Percentiles rank a stretch among this genome's conserved stretches.
Evolutionary conservation across 2,329 filamentous ascomycete genomes (phyloP).

Genomic region (Myotisia sp.): DNA sequence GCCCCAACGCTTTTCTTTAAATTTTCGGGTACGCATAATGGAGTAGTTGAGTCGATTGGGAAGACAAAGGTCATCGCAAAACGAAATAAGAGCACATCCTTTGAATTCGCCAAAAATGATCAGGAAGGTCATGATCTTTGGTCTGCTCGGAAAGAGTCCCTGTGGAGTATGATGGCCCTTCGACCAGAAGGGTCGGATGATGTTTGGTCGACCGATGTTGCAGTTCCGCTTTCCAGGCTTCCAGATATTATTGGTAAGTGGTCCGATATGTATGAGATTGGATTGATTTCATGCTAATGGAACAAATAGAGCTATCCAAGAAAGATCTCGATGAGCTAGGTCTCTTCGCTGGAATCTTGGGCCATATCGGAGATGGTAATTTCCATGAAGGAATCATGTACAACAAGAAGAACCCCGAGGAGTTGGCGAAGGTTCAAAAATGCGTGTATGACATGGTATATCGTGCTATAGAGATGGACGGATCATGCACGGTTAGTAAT

Average conservation of each 20-base stretch:
- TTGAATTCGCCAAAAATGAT: conserved; percentile 42
- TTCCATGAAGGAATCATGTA: conserved; percentile 93
- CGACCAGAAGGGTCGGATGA: conserved; percentile 39
- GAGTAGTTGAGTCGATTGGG: conserved; percentile 63
- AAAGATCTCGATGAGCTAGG: conserved; percentile 76
- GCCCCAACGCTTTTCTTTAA: conserved; percentile 33
- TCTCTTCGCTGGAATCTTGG: conserved; percentile 73
- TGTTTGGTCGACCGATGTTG: conserved; percentile 49
- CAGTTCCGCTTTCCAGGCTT: conserved; percentile 46
- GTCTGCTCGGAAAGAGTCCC: conserved; percentile 46
- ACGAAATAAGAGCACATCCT: conserved; percentile 40
- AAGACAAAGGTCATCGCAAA: conserved; percentile 55
- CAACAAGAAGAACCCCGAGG: conserved; percentile 51
- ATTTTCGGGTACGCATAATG: conserved; percentile 61
- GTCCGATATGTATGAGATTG: background rate
- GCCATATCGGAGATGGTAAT: conserved; percentile 86
- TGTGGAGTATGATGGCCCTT: conserved; percentile 48
- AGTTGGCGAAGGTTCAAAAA: conserved; percentile 60
- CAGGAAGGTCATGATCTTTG: conserved; percentile 43
- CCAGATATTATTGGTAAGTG: conserved; percentile 46
- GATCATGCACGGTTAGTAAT: conserved; percentile 55
- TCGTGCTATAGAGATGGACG: conserved; percentile 84
- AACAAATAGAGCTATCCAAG: conserved; percentile 61
- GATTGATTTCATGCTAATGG: conserved; percentile 10
- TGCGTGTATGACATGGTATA: conserved; percentile 84